A percentile compares a stretch with the other conserved stretches of the same genome.
Conservation (phyloP, 140 eudicot species). For the Ambrosia hybrid region DNA sequence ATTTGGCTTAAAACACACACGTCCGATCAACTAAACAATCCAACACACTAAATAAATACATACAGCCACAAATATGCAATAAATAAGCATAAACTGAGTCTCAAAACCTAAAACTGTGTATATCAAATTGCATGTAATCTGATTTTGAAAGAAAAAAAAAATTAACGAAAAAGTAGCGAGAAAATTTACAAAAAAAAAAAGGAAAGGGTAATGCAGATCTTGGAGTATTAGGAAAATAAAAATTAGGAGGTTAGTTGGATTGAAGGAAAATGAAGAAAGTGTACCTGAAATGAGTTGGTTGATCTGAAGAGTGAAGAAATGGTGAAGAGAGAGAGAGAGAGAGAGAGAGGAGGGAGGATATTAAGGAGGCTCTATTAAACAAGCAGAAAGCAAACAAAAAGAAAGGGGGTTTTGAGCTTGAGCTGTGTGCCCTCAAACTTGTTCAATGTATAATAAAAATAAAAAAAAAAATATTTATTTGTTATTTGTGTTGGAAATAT, state of each 20-base stretch:
- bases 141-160: neutral
- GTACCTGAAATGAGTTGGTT: slow-evolving; percentile 17
- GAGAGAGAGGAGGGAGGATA: no score
- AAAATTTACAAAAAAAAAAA: neutral
- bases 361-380: neutral
- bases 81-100: slow-evolving; percentile 18
- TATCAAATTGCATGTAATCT: neutral
- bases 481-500: no score
- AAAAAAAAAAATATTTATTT: no score
- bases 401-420: no score
- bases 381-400: no score
- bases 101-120: neutral
- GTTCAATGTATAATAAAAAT: no score
- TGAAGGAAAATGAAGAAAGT: neutral
- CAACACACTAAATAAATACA: neutral
- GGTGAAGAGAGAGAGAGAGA: neutral
- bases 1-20: no score
- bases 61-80: neutral
- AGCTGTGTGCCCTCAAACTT: no score
- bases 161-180: neutral
- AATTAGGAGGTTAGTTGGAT: slow-evolving; percentile 16
- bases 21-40: no score
- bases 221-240: neutral
- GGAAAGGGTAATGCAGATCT: slow-evolving; percentile 16
- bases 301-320: neutral